Evolutionary conservation across 2,329 filamentous ascomycete genomes (phyloP), one percentile per base, ranked within the genome.

Genomic region (Huntiella moniliformis): DNA sequence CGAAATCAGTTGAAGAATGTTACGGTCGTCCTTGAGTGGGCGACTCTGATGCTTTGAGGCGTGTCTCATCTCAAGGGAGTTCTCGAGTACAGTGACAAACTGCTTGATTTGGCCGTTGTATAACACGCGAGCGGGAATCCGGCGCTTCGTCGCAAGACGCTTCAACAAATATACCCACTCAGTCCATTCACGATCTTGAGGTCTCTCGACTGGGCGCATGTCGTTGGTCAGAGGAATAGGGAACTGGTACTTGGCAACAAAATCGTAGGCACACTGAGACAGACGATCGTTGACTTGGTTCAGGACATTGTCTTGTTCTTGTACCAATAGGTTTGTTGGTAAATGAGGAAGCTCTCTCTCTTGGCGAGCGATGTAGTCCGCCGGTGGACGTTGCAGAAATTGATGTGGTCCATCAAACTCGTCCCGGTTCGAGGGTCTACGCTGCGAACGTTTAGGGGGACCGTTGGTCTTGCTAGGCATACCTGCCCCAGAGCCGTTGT

Each of bases 81-180:
- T 92, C 58, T 92, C 84, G 55, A 92, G 64, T 28, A 91, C 82
- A 37, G 84, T 91, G 53, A 91, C 81, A 61, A 92, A 77, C 61
- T 91, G 83, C 64, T 88, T 91, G 63, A 92, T 92, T 63, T 92
- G 84, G 50, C 82, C 82, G 59, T 91, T 83, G 66, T 88, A 91
- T 38, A 92, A 67, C 15, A 91, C 81, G 47, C 83, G 71, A 40
- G 84, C 82, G 4, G 84, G 84, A 54, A 92, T 88, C 51, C 84
- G 76, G 53, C 84, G 73, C 65, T 88, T 91, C 32, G 84, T 92
- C 31, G 84, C 84, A 49, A 92, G 71, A 42, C 83, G 73, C 63
- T 91, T 91, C 53, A 92, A 68, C 49, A 92, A 71, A 60, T 87
- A 85, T 47, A 88, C 84, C 84, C 84, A 92, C 63, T 92, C 84